Conservation (phyloP, 2,329 filamentous ascomycete genomes). For the Apiospora kogelbergensis region DNA sequence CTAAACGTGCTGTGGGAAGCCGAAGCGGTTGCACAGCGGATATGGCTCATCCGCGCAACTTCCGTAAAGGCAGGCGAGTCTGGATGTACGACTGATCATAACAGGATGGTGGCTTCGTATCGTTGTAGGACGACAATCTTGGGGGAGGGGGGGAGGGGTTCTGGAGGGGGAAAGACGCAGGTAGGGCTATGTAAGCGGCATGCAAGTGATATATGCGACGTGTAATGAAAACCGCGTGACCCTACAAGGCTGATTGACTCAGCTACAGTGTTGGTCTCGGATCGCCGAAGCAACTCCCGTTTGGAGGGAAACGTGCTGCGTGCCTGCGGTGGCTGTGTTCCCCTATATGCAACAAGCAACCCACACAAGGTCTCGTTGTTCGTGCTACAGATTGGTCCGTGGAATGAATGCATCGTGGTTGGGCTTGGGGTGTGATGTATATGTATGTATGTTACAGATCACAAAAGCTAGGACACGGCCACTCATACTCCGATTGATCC, state of each 20-base stretch:
- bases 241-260: constrained; percentile 4
- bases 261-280: not conserved
- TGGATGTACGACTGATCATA: not conserved
- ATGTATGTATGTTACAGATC: not conserved
- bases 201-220: not conserved
- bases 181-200: not conserved
- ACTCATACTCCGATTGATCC: constrained; percentile 5
- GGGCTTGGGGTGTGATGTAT: not conserved
- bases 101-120: not conserved
- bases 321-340: constrained; percentile 5
- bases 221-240: not conserved
- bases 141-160: too few relatives aligned
- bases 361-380: not conserved
- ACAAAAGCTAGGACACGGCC: not conserved
- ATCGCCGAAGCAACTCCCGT: not conserved
- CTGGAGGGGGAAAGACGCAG: not conserved
- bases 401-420: too few relatives aligned
- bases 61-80: not conserved
- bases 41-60: not conserved
- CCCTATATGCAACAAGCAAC: not conserved
- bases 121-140: not conserved
- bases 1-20: not conserved
- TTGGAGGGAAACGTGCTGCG: not conserved
- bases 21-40: not conserved
- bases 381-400: not conserved